These are phyloP conservation scores for Lyophyllum shimeji DNA, from an alignment of 768 basidiomycete species.

Conservation along the genomic window DNA sequence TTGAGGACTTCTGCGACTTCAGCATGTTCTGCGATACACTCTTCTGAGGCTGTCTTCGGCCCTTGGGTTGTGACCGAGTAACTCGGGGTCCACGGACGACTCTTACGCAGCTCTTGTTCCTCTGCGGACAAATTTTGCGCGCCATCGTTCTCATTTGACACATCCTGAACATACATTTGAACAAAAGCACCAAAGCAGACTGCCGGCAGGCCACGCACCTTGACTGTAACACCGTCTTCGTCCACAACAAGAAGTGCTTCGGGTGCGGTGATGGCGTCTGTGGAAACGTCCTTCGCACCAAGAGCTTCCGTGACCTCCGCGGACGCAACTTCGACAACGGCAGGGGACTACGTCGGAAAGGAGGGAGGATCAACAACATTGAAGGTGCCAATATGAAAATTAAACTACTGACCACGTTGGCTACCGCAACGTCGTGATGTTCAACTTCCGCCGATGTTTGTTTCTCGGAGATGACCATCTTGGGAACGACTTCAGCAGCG, in stretches of 20 bases:
- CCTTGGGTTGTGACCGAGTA: constrained; percentile 19
- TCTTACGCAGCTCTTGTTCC: constrained; percentile 5
- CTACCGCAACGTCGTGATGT: not conserved
- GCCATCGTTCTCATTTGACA: not conserved
- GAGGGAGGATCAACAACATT: not conserved
- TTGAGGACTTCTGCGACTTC: not conserved
- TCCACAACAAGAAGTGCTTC: not conserved
- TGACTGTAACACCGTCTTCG: not conserved
- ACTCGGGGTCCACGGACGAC: constrained; percentile 18
- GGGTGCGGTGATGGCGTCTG: not conserved
- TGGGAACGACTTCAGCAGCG: not conserved
- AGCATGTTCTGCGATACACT: constrained; percentile 13
- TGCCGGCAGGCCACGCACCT: not conserved
- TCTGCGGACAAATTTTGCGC: not conserved
- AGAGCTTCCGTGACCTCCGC: not conserved
- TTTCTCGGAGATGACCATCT: not conserved
- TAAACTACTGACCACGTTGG: not conserved
- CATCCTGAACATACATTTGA: not conserved
- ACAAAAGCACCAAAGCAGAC: not conserved
- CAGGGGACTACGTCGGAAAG: not conserved
- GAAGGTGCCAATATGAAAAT: not conserved
- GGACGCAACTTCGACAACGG: not conserved
- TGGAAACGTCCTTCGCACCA: not conserved
- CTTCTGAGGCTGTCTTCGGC: constrained; percentile 11
- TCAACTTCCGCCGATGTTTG: not conserved